A percentile compares a stretch with the other conserved stretches of the same genome.
These are phyloP conservation scores for Pyrenophora graminea DNA, from an alignment of 2,329 filamentous ascomycete genomes.

Conservation along the genomic window DNA sequence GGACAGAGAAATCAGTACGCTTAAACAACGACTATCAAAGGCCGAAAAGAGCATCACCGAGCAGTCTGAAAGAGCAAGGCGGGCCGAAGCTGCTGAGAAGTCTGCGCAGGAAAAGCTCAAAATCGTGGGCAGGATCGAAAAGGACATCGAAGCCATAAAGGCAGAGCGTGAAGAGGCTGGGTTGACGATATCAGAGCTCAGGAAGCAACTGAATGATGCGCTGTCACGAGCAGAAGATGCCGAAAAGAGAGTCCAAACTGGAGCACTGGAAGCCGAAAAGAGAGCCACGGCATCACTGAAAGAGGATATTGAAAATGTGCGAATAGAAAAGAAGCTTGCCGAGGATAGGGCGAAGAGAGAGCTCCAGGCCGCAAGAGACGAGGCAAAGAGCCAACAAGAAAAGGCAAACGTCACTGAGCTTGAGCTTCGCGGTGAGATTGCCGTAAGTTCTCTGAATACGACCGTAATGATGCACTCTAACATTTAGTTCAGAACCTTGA, in stretches of 20 bases:
- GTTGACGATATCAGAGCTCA: conserved; percentile 68
- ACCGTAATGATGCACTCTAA: conserved; percentile 25
- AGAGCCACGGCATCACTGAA: conserved; percentile 59
- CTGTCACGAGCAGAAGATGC: conserved; percentile 68
- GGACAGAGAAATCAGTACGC: conserved; percentile 55
- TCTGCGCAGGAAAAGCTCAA: conserved; percentile 60
- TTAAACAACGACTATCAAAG: conserved; percentile 65
- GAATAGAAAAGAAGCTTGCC: conserved; percentile 76
- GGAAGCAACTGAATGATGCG: conserved; percentile 69
- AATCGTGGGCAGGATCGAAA: conserved; percentile 55
- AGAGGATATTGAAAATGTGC: conserved; percentile 66
- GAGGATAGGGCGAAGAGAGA: conserved; percentile 72
- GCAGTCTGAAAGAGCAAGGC: conserved; percentile 63
- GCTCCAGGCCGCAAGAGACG: conserved; percentile 72
- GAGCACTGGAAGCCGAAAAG: conserved; percentile 70
- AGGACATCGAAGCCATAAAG: conserved; percentile 65
- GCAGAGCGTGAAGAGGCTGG: conserved; percentile 67
- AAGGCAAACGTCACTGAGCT: conserved; percentile 69
- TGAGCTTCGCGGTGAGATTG: conserved; percentile 79
- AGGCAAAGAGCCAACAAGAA: conserved; percentile 73
- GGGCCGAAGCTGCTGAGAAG: conserved; percentile 64
- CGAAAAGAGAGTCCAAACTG: conserved; percentile 68
- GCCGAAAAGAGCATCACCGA: conserved; percentile 68
- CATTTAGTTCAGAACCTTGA: conserved; percentile 67
- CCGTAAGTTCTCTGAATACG: conserved; percentile 41